Evolutionary conservation across 148 eudicot genomes (phyloP).

Genomic region (Fagopyrum tataricum): DNA sequence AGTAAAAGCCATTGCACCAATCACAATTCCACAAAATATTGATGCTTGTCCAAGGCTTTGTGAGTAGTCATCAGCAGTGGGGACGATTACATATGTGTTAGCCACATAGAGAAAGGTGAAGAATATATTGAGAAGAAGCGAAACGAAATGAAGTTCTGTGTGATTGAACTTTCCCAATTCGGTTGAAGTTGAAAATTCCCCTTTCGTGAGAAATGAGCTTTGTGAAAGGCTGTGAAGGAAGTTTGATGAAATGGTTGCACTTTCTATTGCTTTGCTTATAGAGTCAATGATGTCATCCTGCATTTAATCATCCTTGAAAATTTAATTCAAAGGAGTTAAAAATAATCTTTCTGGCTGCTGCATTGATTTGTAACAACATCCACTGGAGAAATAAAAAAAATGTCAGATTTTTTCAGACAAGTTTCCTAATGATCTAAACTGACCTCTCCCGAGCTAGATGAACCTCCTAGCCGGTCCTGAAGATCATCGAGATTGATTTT

Average conservation of each 20-base stretch:
- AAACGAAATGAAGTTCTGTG: slow-evolving; percentile 36
- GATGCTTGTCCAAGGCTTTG: slow-evolving; percentile 52
- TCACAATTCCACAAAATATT: slow-evolving; percentile 48
- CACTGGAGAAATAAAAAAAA: too few relatives aligned
- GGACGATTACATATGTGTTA: slow-evolving; percentile 51
- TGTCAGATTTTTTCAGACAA: too few relatives aligned
- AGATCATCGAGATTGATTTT: slow-evolving; percentile 82
- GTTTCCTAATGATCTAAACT: slow-evolving; percentile 19
- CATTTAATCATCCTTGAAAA: slow-evolving; percentile 17
- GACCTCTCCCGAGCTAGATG: background rate
- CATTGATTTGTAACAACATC: too few relatives aligned
- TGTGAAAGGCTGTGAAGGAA: slow-evolving; percentile 38
- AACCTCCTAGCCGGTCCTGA: slow-evolving; percentile 66
- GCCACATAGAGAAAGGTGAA: slow-evolving; percentile 49
- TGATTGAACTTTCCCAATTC: slow-evolving; percentile 32
- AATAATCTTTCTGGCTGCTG: too few relatives aligned
- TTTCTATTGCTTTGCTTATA: slow-evolving; percentile 40
- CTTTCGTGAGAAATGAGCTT: slow-evolving; percentile 42
- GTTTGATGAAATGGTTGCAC: slow-evolving; percentile 42
- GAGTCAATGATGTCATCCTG: slow-evolving; percentile 51
- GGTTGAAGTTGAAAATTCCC: slow-evolving; percentile 36
- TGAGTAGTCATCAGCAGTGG: slow-evolving; percentile 53
- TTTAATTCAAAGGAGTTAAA: background rate
- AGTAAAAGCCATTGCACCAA: slow-evolving; percentile 61
- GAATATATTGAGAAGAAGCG: slow-evolving; percentile 42